A percentile compares a stretch with the other conserved stretches of the same genome.
phyloP scores from a whole-genome alignment of 768 basidiomycete species.

The Phanerochaete carnosa region DNA sequence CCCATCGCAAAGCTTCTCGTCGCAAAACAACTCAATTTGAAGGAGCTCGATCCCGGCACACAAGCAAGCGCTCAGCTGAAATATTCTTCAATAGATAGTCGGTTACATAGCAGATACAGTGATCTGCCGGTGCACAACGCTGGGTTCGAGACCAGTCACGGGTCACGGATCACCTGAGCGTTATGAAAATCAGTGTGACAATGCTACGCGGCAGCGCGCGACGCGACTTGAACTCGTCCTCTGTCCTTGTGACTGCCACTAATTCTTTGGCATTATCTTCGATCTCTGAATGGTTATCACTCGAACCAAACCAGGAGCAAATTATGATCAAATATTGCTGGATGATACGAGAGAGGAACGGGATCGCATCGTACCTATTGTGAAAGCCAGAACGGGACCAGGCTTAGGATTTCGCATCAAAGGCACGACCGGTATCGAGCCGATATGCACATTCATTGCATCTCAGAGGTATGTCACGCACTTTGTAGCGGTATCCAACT shows the following conservation, averaged over 20 bases:
- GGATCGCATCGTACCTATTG: constrained; percentile 31
- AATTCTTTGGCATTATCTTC: no score
- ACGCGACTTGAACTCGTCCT: neutral
- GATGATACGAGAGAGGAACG: constrained; percentile 34
- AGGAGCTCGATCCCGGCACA: no score
- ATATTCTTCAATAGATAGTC: no score
- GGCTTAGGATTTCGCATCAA: constrained; percentile 48
- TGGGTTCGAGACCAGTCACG: no score
- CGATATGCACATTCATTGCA: constrained; percentile 50
- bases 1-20: constrained; percentile 35
- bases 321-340: neutral
- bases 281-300: neutral
- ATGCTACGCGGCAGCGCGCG: neutral
- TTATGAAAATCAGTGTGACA: neutral
- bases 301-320: neutral
- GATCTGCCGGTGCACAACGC: no score
- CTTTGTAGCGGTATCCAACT: neutral
- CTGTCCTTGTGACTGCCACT: neutral
- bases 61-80: no score
- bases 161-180: neutral
- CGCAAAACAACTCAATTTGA: constrained; percentile 5
- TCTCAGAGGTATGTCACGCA: constrained; percentile 38
- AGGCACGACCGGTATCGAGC: constrained; percentile 38
- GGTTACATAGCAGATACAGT: no score
- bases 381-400: constrained; percentile 39